Percentiles rank a stretch among this genome's conserved stretches.
phyloP scores from a whole-genome alignment of 2,329 filamentous ascomycete species.

The Ophiosphaerella narmari region DNA sequence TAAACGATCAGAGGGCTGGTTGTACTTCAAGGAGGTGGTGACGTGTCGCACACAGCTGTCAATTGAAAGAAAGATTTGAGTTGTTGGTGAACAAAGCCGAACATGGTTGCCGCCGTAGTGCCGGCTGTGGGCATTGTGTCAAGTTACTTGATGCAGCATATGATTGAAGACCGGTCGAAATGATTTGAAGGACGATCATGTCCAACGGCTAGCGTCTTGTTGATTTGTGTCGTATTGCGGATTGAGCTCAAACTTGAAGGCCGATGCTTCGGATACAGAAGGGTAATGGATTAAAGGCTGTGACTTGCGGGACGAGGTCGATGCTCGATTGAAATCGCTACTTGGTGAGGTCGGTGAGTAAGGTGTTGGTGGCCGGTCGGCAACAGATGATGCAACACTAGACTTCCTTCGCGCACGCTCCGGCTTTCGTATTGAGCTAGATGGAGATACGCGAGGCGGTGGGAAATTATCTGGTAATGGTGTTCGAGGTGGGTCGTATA shows the following conservation, averaged over 20 bases:
- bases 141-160: neutral
- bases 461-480: constrained; percentile 31
- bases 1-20: neutral
- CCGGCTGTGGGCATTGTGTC: neutral
- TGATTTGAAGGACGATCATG: constrained; percentile 10
- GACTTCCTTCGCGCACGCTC: constrained; percentile 43
- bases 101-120: neutral
- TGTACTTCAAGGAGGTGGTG: constrained; percentile 13
- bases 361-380: constrained; percentile 46
- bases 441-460: constrained; percentile 26
- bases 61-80: constrained; percentile 4
- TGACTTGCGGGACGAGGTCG: constrained; percentile 36
- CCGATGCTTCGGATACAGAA: constrained; percentile 44
- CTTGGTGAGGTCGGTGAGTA: constrained; percentile 43
- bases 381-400: constrained; percentile 39
- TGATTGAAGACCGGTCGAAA: neutral
- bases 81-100: neutral
- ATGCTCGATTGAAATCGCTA: constrained; percentile 32
- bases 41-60: constrained; percentile 14
- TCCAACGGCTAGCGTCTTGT: constrained; percentile 22
- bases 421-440: constrained; percentile 37
- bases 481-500: constrained; percentile 33
- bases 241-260: constrained; percentile 43
- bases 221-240: constrained; percentile 26
- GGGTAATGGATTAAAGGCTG: constrained; percentile 42